Conservation (phyloP, 1,284 basidiomycete genomes). For the Boletellus deceptivus region DNA sequence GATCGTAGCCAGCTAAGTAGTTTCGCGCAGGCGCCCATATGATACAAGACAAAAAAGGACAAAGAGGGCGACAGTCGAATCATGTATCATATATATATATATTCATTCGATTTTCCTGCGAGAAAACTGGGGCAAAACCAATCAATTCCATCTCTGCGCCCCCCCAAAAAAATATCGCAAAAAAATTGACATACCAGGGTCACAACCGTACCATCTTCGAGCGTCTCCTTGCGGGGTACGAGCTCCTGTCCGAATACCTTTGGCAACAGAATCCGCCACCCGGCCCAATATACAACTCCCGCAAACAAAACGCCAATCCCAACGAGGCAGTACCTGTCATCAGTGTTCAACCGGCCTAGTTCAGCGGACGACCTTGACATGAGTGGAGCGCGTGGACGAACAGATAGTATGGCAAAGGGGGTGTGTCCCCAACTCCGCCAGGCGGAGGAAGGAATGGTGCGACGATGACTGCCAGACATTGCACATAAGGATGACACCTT, state of each 20-base stretch:
- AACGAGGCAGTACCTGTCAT: conserved; percentile 50
- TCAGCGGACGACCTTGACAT: background rate
- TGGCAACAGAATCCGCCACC: conserved; percentile 52
- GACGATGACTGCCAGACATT: conserved; percentile 16
- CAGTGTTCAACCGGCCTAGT: background rate
- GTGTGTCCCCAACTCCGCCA: conserved; percentile 51
- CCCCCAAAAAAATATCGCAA: background rate
- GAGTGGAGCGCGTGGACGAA: conserved; percentile 26
- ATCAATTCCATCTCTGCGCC: background rate
- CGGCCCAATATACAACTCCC: conserved; percentile 55
- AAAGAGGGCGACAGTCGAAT: too few relatives aligned
- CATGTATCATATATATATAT: too few relatives aligned
- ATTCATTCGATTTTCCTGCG: conserved; percentile 15
- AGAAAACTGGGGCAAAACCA: conserved; percentile 19
- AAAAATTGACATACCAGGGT: conserved; percentile 42
- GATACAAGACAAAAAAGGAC: too few relatives aligned
- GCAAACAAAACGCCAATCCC: conserved; percentile 48
- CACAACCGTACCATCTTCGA: conserved; percentile 57
- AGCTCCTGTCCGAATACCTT: conserved; percentile 49
- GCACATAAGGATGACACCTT: background rate
- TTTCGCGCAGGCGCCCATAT: too few relatives aligned
- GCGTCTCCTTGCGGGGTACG: conserved; percentile 44
- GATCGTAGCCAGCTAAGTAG: too few relatives aligned
- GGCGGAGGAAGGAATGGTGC: background rate
- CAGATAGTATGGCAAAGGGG: conserved; percentile 59